Percentiles rank a stretch among this genome's conserved stretches.
Conservation (phyloP, 768 basidiomycete genomes). For the Podaxis sp. region DNA sequence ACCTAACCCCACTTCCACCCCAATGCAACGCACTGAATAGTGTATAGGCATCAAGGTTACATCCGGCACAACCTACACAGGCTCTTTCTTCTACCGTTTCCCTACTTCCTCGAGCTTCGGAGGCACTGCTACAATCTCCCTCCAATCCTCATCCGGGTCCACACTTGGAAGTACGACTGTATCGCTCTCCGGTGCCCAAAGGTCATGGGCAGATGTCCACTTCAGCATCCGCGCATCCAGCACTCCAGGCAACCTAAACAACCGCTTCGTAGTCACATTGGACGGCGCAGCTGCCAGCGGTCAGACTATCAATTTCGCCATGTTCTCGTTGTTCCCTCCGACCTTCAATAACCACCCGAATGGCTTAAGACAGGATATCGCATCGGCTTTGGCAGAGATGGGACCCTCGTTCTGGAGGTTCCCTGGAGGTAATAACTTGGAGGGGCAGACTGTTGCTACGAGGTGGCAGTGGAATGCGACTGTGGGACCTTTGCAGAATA, state of each 20-base stretch:
- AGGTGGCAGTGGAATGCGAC: conserved; percentile 72
- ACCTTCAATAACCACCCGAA: conserved; percentile 62
- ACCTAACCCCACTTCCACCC: conserved; percentile 6
- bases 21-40: not conserved
- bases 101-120: conserved; percentile 41
- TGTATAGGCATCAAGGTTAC: conserved; percentile 54
- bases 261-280: conserved; percentile 54
- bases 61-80: conserved; percentile 51
- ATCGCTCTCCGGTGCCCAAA: conserved; percentile 40
- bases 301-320: conserved; percentile 52
- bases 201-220: conserved; percentile 48
- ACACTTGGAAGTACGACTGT: conserved; percentile 42
- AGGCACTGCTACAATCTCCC: conserved; percentile 40
- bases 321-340: conserved; percentile 68
- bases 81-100: conserved; percentile 62
- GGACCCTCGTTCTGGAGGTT: conserved; percentile 64
- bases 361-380: conserved; percentile 62
- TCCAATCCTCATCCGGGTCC: conserved; percentile 45
- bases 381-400: conserved; percentile 55
- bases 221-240: conserved; percentile 41
- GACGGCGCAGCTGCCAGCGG: conserved; percentile 41
- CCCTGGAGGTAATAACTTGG: conserved; percentile 69
- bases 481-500: conserved; percentile 49
- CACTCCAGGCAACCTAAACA: conserved; percentile 41
- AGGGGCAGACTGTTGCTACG: conserved; percentile 53